A percentile compares a stretch with the other conserved stretches of the same genome.
Conservation (phyloP, 2,329 filamentous ascomycete species). For the Fusarium domesticum region DNA sequence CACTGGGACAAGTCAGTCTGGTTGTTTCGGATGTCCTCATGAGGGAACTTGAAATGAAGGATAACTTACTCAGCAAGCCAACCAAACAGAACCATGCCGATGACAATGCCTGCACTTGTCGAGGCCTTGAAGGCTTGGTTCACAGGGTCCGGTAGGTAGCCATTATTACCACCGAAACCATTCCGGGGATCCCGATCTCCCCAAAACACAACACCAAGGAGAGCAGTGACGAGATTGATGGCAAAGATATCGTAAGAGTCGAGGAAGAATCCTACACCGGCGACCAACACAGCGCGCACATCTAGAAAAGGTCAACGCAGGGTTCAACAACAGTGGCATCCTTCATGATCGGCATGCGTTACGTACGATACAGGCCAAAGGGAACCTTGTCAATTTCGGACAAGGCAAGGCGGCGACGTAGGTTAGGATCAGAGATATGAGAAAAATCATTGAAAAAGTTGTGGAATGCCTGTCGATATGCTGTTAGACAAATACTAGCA, state of each 20-base stretch:
- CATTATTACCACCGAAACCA: constrained; percentile 51
- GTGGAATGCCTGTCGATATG: constrained; percentile 53
- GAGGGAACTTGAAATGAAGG: not conserved
- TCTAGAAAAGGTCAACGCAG: constrained; percentile 38
- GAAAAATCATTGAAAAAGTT: constrained; percentile 71
- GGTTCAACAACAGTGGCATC: not conserved
- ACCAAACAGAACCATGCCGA: constrained; percentile 76
- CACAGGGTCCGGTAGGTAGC: constrained; percentile 59
- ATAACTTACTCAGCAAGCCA: constrained; percentile 64
- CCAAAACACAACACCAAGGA: constrained; percentile 78
- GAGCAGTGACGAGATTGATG: constrained; percentile 68
- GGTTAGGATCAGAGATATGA: constrained; percentile 68
- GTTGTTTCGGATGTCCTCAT: not conserved
- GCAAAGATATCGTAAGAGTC: constrained; percentile 82
- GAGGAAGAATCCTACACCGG: constrained; percentile 80
- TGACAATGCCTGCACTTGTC: constrained; percentile 73
- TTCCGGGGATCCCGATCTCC: constrained; percentile 42
- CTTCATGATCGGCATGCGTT: not conserved
- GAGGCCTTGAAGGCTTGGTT: constrained; percentile 78
- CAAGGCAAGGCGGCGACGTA: constrained; percentile 70
- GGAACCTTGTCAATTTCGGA: constrained; percentile 77
- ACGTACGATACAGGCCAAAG: constrained; percentile 66
- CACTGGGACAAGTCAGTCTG: constrained; percentile 31
- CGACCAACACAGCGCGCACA: constrained; percentile 69
- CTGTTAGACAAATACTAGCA: constrained; percentile 40